Percentiles rank a stretch among this genome's conserved stretches.
Conservation (phyloP, 495 filamentous ascomycete species). For the Annulohypoxylon stygium region DNA sequence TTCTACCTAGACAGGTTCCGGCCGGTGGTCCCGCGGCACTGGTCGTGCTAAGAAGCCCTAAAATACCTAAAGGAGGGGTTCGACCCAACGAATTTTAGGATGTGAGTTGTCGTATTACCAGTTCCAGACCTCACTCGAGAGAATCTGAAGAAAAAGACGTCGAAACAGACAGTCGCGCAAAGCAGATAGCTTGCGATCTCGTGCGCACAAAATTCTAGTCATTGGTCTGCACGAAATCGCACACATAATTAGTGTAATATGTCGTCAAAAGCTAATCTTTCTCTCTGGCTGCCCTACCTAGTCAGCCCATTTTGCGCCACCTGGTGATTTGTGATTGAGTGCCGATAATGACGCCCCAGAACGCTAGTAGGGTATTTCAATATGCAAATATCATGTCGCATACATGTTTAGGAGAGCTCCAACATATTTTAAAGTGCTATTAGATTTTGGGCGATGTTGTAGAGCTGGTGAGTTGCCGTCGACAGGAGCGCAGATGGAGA, state of each 20-base stretch:
- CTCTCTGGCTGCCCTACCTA: slow-evolving; percentile 8
- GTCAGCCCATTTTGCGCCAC: slow-evolving; percentile 40
- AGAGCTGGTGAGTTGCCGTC: slow-evolving; percentile 15
- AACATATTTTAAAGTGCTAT: slow-evolving; percentile 2
- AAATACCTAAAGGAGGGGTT: slow-evolving; percentile 51
- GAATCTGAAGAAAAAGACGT: slow-evolving; percentile 18
- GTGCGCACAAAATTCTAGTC: slow-evolving; percentile 11
- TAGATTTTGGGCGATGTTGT: not conserved
- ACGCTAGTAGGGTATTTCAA: slow-evolving; percentile 3
- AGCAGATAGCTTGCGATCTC: slow-evolving; percentile 20
- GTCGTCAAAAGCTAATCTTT: not conserved
- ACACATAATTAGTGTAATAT: slow-evolving; percentile 22
- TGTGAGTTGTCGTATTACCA: slow-evolving; percentile 41
- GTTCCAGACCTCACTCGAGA: slow-evolving; percentile 21
- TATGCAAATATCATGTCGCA: slow-evolving; percentile 24
- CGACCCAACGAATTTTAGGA: slow-evolving; percentile 45
- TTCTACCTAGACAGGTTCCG: slow-evolving; percentile 10
- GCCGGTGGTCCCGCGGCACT: slow-evolving; percentile 8
- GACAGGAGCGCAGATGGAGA: slow-evolving; percentile 6
- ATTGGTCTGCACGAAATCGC: slow-evolving; percentile 24
- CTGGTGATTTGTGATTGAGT: slow-evolving; percentile 32
- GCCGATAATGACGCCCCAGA: not conserved
- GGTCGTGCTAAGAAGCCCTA: slow-evolving; percentile 21
- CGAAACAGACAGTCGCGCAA: slow-evolving; percentile 23
- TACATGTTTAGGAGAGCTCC: slow-evolving; percentile 1